These are phyloP conservation scores for Aegilops umbellulata DNA, from an alignment of 176 grass and related monocot species.

Conservation along the genomic window DNA sequence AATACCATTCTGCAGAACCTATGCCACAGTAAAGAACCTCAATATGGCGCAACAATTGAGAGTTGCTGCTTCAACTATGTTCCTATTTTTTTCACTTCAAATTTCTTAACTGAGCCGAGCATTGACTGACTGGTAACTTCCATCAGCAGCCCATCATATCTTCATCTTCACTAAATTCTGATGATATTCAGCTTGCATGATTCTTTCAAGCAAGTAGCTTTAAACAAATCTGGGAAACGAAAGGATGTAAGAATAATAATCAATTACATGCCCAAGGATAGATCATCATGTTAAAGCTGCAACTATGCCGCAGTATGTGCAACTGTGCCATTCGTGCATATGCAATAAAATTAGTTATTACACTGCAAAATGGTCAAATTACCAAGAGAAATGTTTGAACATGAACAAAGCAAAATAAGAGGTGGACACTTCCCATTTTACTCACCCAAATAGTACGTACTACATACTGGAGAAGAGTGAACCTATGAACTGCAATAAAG, in stretches of 20 bases:
- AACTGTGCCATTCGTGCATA: not conserved
- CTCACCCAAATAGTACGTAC: not conserved
- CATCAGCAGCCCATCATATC: too few relatives aligned
- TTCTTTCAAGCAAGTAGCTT: not conserved
- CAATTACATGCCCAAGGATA: not conserved
- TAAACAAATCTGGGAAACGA: not conserved
- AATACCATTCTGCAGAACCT: too few relatives aligned
- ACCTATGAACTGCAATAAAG: constrained; percentile 43
- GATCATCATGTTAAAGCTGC: not conserved
- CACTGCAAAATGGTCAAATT: not conserved
- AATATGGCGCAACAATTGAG: too few relatives aligned
- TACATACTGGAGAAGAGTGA: constrained; percentile 1
- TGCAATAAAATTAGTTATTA: constrained; percentile 4
- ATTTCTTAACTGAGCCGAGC: too few relatives aligned
- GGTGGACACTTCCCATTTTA: not conserved
- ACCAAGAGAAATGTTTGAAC: not conserved
- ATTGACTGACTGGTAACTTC: too few relatives aligned
- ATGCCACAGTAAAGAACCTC: too few relatives aligned
- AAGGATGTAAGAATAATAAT: not conserved
- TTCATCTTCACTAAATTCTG: too few relatives aligned
- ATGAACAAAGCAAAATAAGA: not conserved
- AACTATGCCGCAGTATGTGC: not conserved
- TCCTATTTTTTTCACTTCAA: too few relatives aligned
- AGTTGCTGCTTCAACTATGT: too few relatives aligned
- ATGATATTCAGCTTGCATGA: not conserved